Conservation (phyloP, 208 protist genomes). For the Blastocrithidia nonstop region DNA sequence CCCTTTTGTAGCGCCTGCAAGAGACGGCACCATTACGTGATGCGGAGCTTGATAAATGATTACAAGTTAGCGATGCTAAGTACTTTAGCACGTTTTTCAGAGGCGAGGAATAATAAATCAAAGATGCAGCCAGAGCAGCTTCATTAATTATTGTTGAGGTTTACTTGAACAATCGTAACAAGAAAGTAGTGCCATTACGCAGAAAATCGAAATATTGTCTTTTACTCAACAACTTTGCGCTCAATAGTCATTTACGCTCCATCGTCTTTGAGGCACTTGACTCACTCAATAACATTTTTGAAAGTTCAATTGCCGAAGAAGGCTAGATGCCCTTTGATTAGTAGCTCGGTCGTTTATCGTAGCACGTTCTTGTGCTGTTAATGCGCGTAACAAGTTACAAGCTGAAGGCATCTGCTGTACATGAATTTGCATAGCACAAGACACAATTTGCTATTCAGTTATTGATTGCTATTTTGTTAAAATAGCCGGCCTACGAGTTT, state of each 20-base stretch:
- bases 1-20: slow-evolving; percentile 37
- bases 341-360: slow-evolving; percentile 84
- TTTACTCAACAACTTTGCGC: slow-evolving; percentile 79
- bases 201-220: slow-evolving; percentile 76
- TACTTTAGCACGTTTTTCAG: slow-evolving; percentile 31
- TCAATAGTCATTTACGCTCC: slow-evolving; percentile 47
- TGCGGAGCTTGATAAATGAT: slow-evolving; percentile 53
- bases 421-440: slow-evolving; percentile 83
- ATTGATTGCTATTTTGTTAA: slow-evolving; percentile 80
- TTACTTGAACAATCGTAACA: slow-evolving; percentile 72
- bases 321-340: slow-evolving; percentile 77
- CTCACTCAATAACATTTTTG: slow-evolving; percentile 67
- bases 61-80: slow-evolving; percentile 32
- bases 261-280: slow-evolving; percentile 65
- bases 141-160: slow-evolving; percentile 29
- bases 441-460: slow-evolving; percentile 86
- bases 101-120: slow-evolving; percentile 12
- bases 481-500: slow-evolving; percentile 83
- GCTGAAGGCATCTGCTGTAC: slow-evolving; percentile 71
- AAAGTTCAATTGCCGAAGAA: slow-evolving; percentile 72
- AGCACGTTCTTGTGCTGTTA: slow-evolving; percentile 84
- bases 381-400: slow-evolving; percentile 83
- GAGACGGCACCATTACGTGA: slow-evolving; percentile 15
- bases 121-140: slow-evolving; percentile 14
- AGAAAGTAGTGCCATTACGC: slow-evolving; percentile 48